A percentile compares a stretch with the other conserved stretches of the same genome.
Conservation (phyloP, 495 filamentous ascomycete genomes). For the Lasiosphaeria miniovina region DNA sequence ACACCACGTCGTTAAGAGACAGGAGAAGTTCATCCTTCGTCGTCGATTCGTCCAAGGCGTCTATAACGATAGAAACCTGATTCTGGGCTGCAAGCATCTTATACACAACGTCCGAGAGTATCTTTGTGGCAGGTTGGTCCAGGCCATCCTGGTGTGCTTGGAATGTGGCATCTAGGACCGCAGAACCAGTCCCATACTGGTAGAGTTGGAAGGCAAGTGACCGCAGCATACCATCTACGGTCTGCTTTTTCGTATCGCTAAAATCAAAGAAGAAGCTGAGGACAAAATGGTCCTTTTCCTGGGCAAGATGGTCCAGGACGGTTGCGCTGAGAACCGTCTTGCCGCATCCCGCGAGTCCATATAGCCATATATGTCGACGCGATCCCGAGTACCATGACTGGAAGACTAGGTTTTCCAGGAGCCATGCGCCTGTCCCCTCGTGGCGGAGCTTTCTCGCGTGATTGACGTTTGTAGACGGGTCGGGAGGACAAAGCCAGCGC, state of each 20-base stretch:
- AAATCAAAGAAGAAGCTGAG: conserved; percentile 43
- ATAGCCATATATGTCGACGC: conserved; percentile 30
- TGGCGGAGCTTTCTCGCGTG: not conserved
- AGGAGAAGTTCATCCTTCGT: conserved; percentile 6
- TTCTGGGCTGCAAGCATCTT: not conserved
- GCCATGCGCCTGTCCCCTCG: not conserved
- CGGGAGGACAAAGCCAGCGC: not conserved
- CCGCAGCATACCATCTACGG: conserved; percentile 18
- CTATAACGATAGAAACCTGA: conserved; percentile 36
- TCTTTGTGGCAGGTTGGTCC: conserved; percentile 17
- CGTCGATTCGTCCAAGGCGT: conserved; percentile 47
- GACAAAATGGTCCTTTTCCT: conserved; percentile 15
- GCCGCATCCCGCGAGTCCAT: conserved; percentile 33
- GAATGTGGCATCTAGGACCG: conserved; percentile 26
- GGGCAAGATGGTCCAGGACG: conserved; percentile 26
- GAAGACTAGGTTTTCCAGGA: not conserved
- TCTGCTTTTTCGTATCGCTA: conserved; percentile 24
- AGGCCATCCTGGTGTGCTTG: conserved; percentile 1
- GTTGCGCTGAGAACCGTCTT: conserved; percentile 30
- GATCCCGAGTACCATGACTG: not conserved
- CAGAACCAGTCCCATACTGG: not conserved
- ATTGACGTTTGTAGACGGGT: not conserved
- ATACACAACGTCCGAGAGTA: conserved; percentile 14
- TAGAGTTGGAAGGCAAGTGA: conserved; percentile 33
- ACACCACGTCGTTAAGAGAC: conserved; percentile 1